Conservation (phyloP, 2,329 filamentous ascomycete genomes). For the Claviceps fusiformis region DNA sequence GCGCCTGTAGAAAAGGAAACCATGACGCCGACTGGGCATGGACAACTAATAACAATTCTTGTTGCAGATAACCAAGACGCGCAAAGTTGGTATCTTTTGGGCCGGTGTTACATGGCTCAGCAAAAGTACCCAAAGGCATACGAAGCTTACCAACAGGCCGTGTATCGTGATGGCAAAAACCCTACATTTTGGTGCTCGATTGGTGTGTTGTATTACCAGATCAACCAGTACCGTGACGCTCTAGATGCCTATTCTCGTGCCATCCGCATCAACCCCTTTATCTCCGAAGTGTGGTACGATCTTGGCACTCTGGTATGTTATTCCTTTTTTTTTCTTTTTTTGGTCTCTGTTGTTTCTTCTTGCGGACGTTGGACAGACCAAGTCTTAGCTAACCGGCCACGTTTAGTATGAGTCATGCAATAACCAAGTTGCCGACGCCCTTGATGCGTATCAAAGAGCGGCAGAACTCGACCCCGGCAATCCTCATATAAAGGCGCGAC, state of each 20-base stretch:
- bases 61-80: slow-evolving; percentile 78
- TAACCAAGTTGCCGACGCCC: slow-evolving; percentile 91
- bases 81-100: slow-evolving; percentile 96
- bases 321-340: slow-evolving; percentile 20
- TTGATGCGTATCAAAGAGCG: slow-evolving; percentile 89
- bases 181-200: slow-evolving; percentile 99
- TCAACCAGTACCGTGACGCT: slow-evolving; percentile 97
- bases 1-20: not conserved
- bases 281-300: slow-evolving; percentile 98
- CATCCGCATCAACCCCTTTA: slow-evolving; percentile 92
- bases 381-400: slow-evolving; percentile 17
- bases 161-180: slow-evolving; percentile 94
- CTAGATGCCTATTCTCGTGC: slow-evolving; percentile 95
- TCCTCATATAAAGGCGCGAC: slow-evolving; percentile 87
- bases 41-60: not conserved
- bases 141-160: slow-evolving; percentile 95
- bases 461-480: slow-evolving; percentile 89
- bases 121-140: slow-evolving; percentile 98
- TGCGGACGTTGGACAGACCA: not conserved
- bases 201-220: slow-evolving; percentile 96
- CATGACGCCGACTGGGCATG: not conserved
- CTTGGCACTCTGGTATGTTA: slow-evolving; percentile 70
- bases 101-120: slow-evolving; percentile 97
- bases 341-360: not conserved
- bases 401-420: slow-evolving; percentile 94